Percentiles rank a stretch among this genome's conserved stretches.
phyloP scores from a whole-genome alignment of 306 rosid species.

The Sicyos edulis region DNA sequence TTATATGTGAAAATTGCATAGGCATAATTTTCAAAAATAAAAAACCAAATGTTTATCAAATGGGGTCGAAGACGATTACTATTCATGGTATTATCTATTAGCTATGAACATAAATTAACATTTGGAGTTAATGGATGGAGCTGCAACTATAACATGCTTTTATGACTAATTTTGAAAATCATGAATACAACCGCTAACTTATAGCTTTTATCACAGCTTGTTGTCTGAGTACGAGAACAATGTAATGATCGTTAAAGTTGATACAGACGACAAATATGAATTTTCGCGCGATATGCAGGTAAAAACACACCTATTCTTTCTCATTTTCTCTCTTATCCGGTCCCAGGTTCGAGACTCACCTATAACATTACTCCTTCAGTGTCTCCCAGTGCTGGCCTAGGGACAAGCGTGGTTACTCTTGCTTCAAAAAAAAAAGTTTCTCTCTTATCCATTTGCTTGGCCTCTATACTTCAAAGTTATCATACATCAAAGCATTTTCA shows the following conservation, averaged over 20 bases:
- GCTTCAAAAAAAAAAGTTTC: no score
- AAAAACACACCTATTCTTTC: not conserved
- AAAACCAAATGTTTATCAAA: no score
- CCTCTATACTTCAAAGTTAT: not conserved
- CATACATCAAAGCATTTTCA: not conserved
- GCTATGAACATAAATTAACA: not conserved
- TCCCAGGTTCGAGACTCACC: no score
- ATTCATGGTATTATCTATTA: not conserved
- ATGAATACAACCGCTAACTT: conserved; percentile 18
- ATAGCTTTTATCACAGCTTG: conserved; percentile 49
- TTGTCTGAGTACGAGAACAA: conserved; percentile 53
- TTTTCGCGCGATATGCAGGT: conserved; percentile 95
- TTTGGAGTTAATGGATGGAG: not conserved
- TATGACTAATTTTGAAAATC: not conserved
- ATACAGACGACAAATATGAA: conserved; percentile 82
- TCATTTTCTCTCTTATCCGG: no score
- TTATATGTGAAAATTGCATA: no score
- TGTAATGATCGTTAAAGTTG: conserved; percentile 67
- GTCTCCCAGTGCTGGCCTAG: no score
- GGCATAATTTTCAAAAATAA: no score
- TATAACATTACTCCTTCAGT: no score
- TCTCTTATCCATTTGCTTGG: not conserved
- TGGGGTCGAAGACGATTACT: not conserved
- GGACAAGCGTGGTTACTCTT: no score
- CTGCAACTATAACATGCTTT: not conserved